phyloP scores from a whole-genome alignment of 768 basidiomycete species.

The Aureoboletus auriporus region DNA sequence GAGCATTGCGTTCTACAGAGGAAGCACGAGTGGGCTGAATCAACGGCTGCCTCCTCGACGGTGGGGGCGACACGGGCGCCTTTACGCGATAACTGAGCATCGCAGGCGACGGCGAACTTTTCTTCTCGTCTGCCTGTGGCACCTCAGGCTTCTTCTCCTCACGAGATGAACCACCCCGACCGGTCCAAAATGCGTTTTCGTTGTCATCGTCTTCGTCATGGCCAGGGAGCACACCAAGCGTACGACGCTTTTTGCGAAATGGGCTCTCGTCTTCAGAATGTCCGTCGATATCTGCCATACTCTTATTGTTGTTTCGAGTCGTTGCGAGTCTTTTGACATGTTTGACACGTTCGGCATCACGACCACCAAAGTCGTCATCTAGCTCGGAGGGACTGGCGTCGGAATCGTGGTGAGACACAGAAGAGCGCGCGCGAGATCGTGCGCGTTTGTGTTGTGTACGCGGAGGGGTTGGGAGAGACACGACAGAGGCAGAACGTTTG shows the following conservation, averaged over 20 bases:
- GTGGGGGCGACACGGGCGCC: constrained; percentile 62
- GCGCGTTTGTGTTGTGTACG: constrained; percentile 50
- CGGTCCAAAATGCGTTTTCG: constrained; percentile 33
- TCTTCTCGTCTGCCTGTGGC: constrained; percentile 6
- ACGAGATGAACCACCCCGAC: constrained; percentile 15
- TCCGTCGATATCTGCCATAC: constrained; percentile 16
- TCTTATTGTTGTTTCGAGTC: constrained; percentile 11
- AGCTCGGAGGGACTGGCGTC: constrained; percentile 37
- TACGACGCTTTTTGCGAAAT: constrained; percentile 38
- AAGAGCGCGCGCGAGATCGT: constrained; percentile 39
- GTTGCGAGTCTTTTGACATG: constrained; percentile 7
- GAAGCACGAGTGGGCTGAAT: constrained; percentile 25
- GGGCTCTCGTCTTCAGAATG: constrained; percentile 14
- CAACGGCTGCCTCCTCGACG: constrained; percentile 48
- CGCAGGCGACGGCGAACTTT: constrained; percentile 34
- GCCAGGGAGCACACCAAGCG: constrained; percentile 28
- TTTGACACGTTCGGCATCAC: constrained; percentile 9
- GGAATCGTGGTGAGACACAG: constrained; percentile 44
- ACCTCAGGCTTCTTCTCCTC: constrained; percentile 2
- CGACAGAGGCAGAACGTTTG: constrained; percentile 62
- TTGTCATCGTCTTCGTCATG: constrained; percentile 55
- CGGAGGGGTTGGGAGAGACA: constrained; percentile 65
- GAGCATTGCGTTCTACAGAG: constrained; percentile 20
- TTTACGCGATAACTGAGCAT: constrained; percentile 30
- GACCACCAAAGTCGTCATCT: constrained; percentile 16